Evolutionary conservation across 306 rosid species (phyloP).

Genomic region (Lotus japonicus): DNA sequence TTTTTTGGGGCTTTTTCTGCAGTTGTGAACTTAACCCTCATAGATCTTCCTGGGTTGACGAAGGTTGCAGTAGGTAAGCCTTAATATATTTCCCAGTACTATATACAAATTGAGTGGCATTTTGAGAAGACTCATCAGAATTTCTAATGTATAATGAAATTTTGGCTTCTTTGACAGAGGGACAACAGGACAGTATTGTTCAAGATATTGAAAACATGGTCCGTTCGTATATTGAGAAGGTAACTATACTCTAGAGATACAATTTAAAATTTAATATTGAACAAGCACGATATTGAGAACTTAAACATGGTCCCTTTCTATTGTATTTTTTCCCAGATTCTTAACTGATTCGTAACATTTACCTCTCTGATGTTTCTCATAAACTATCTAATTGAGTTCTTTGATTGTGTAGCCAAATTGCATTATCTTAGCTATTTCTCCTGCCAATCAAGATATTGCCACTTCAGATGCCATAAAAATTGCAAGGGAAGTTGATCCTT

Average conservation of each 20-base stretch:
- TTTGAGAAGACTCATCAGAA: background rate
- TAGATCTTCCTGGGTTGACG: slow-evolving; percentile 98
- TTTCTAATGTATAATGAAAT: slow-evolving; percentile 12
- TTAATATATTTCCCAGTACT: background rate
- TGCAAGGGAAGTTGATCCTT: slow-evolving; percentile 90
- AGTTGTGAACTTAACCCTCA: slow-evolving; percentile 96
- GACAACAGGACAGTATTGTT: slow-evolving; percentile 82
- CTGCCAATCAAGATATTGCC: slow-evolving; percentile 99
- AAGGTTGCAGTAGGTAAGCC: slow-evolving; percentile 97
- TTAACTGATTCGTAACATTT: background rate
- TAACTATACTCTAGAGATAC: slow-evolving; percentile 25
- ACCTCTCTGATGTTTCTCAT: background rate
- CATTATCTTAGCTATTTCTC: slow-evolving; percentile 98
- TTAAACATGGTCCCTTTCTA: background rate
- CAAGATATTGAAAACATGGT: slow-evolving; percentile 99
- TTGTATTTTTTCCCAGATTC: background rate
- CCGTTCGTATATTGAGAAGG: slow-evolving; percentile 94
- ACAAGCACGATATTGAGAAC: background rate
- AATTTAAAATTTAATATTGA: background rate
- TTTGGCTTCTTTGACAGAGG: slow-evolving; percentile 60
- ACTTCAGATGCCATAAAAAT: slow-evolving; percentile 99
- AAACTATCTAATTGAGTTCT: slow-evolving; percentile 32
- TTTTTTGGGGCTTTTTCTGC: slow-evolving; percentile 36
- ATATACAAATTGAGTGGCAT: background rate
- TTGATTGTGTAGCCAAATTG: slow-evolving; percentile 73